Percentiles rank a stretch among this genome's conserved stretches.
These are phyloP conservation scores for Yamadazyma friedrichii DNA, from an alignment of 1,139 yeast genomes.

Conservation along the genomic window DNA sequence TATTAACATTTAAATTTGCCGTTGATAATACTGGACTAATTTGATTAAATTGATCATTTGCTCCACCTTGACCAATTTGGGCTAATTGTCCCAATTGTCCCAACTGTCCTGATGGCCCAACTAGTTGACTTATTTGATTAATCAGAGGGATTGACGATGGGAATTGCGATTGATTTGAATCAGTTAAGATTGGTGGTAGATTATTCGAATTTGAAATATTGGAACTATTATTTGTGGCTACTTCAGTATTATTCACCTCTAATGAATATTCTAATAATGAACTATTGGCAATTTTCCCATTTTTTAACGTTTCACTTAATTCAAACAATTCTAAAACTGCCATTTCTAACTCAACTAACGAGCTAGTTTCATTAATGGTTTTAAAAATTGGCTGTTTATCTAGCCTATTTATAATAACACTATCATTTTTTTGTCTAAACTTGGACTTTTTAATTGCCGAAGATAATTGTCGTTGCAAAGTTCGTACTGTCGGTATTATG, in stretches of 20 bases:
- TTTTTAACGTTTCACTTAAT: slow-evolving; percentile 31
- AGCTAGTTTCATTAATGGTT: slow-evolving; percentile 18
- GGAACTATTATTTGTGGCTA: too few relatives aligned
- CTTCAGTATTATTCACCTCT: background rate
- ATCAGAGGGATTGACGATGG: background rate
- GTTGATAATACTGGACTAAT: too few relatives aligned
- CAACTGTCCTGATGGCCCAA: too few relatives aligned
- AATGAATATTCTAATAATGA: slow-evolving; percentile 11
- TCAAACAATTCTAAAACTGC: slow-evolving; percentile 31
- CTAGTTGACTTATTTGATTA: background rate
- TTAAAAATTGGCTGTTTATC: slow-evolving; percentile 17
- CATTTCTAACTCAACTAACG: slow-evolving; percentile 27
- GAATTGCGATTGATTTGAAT: background rate
- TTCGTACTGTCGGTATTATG: slow-evolving; percentile 35
- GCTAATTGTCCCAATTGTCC: too few relatives aligned
- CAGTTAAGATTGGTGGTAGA: background rate
- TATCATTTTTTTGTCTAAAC: slow-evolving; percentile 11
- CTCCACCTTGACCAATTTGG: too few relatives aligned
- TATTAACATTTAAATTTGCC: too few relatives aligned
- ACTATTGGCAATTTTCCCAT: slow-evolving; percentile 24
- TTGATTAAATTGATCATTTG: too few relatives aligned
- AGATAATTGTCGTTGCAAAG: slow-evolving; percentile 37
- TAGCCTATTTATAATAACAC: background rate
- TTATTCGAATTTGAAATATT: background rate
- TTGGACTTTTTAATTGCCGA: slow-evolving; percentile 33